Base-by-base conservation (phyloP, 345 rosid genomes). In the Arabidopsis suecica region DNA sequence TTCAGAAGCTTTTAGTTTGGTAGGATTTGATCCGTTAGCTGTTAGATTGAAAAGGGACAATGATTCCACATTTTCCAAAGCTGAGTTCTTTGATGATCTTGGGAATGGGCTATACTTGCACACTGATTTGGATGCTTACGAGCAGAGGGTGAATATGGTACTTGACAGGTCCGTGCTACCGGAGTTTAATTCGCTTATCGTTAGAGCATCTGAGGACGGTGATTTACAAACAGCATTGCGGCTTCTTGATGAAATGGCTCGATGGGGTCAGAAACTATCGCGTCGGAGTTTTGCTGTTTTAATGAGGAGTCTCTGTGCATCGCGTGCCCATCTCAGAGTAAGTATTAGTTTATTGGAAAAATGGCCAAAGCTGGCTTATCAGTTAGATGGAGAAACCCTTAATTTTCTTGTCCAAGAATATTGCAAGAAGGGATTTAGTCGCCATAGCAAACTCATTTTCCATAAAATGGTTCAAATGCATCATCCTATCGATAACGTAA, bases 31-130 rank as follows among this genome's bases (percentile, higher is more conserved):
- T 72, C 86, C 96, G 4, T 82, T 76, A 37, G 83, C 85, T 69
- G 89, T 90, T 48, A 82, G 73, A 65, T 76, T 93, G 87, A 93
- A 76, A 78, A 86, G 96, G 73, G 96, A 91, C 83, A 85, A 86
- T 80, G 77, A 75, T 74, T 74, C 74, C 9, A 80, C 82, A 74
- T 65, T 80, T 61, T 80, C 86, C 62, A 86, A 81, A 77, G 83
- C 89, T 32, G 92, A 93, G 74, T 93, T 88, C 84, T 86, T 65
- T 40, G 96, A 93, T 84, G 83, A 69, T 55, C 87, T 90, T 56
- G 97, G 97, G 36, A 93, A 93, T 82, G 96, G 93, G 54, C 86
- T 93, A 4, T 93, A 86, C 83, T 74, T 90, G 82, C 97, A 89
- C 38, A 80, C 91, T 5, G 82, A 90, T 56, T 23, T 84, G 51